Percentiles rank a stretch among this genome's conserved stretches.
Evolutionary conservation across 768 basidiomycete species (phyloP).

Genomic region (Tephrocybe rancida): DNA sequence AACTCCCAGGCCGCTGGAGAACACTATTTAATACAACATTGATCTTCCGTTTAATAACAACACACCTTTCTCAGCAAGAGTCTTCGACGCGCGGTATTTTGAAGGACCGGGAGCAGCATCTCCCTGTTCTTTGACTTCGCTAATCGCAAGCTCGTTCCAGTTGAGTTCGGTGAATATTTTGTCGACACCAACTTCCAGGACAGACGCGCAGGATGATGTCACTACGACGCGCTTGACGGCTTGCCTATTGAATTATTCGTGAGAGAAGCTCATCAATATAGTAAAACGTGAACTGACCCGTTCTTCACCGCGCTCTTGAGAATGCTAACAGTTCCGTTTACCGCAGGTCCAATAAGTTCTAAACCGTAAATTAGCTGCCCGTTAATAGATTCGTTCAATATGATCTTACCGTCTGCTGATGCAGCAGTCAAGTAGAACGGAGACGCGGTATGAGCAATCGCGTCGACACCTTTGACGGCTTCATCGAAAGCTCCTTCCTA

Average conservation of each 20-base stretch:
- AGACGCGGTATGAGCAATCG: constrained; percentile 63
- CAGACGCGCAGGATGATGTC: constrained; percentile 57
- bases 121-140: constrained; percentile 51
- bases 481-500: constrained; percentile 69
- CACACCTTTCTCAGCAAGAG: constrained; percentile 57
- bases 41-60: not conserved
- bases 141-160: constrained; percentile 59
- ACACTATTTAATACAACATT: not conserved
- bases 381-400: not conserved
- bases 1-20: constrained; percentile 45
- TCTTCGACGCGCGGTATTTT: constrained; percentile 63
- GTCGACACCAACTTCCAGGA: constrained; percentile 30
- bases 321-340: constrained; percentile 68
- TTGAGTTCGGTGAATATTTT: constrained; percentile 47
- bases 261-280: not conserved
- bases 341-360: constrained; percentile 73
- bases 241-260: not conserved
- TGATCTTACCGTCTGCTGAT: constrained; percentile 31
- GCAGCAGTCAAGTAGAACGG: constrained; percentile 49
- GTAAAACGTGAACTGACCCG: constrained; percentile 33
- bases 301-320: constrained; percentile 59
- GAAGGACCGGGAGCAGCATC: constrained; percentile 36
- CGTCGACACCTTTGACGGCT: constrained; percentile 69
- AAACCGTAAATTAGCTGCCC: not conserved
- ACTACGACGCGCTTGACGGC: constrained; percentile 61